Evolutionary conservation across 2,329 filamentous ascomycete species (phyloP).

Genomic region (Neonectria neomacrospora): DNA sequence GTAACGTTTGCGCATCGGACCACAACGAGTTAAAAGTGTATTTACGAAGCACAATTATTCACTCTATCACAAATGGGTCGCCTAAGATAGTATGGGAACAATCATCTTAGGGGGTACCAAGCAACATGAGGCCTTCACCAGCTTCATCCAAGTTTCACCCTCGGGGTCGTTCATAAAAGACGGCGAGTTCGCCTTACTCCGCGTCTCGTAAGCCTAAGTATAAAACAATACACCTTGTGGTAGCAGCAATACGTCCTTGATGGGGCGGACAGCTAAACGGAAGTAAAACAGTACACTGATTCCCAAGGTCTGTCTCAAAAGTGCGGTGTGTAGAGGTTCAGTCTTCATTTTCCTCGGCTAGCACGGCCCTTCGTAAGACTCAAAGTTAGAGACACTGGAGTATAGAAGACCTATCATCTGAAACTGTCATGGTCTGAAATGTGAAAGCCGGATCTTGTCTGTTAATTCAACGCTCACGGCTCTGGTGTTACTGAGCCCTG

Average conservation of each 20-base stretch:
- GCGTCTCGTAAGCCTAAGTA: neutral
- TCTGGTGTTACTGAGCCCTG: no score
- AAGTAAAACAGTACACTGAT: neutral
- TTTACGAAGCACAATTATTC: neutral
- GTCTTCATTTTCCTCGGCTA: neutral
- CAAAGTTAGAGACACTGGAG: neutral
- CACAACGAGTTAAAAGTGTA: neutral
- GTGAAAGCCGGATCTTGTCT: neutral
- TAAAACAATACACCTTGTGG: neutral
- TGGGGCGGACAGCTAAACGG: no score
- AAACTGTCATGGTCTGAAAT: neutral
- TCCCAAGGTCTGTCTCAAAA: neutral
- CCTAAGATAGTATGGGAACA: neutral
- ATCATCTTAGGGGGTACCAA: no score
- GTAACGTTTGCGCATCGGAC: neutral
- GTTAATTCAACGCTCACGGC: neutral
- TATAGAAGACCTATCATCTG: neutral
- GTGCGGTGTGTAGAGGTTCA: neutral
- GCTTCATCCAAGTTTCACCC: no score
- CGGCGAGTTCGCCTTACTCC: neutral
- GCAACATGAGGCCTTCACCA: no score
- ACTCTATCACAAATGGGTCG: neutral
- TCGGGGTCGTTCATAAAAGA: neutral
- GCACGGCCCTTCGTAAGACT: neutral
- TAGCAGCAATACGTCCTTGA: no score